These are phyloP conservation scores for Alternaria alternata DNA, from an alignment of 2,329 filamentous ascomycete genomes.

Conservation along the genomic window DNA sequence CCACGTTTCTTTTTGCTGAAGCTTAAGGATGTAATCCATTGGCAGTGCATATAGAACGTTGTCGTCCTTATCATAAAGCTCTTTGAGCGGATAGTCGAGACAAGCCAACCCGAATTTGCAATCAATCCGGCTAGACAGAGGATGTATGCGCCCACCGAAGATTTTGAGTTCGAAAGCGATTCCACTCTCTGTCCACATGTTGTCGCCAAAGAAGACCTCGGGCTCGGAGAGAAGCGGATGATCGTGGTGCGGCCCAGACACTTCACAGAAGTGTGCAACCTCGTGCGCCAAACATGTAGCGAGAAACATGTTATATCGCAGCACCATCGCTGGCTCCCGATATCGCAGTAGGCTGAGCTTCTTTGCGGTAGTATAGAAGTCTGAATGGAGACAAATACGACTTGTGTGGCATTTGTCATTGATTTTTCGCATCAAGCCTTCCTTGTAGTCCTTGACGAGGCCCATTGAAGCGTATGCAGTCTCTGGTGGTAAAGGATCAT, in stretches of 20 bases:
- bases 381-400: slow-evolving; percentile 51
- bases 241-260: slow-evolving; percentile 49
- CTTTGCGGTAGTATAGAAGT: slow-evolving; percentile 53
- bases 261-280: slow-evolving; percentile 52
- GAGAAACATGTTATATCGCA: slow-evolving; percentile 52
- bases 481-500: slow-evolving; percentile 46
- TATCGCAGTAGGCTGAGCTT: slow-evolving; percentile 48
- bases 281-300: slow-evolving; percentile 51
- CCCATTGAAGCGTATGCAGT: slow-evolving; percentile 51
- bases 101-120: slow-evolving; percentile 50
- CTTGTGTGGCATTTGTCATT: slow-evolving; percentile 48
- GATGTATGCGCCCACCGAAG: slow-evolving; percentile 51
- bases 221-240: slow-evolving; percentile 46
- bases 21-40: slow-evolving; percentile 50
- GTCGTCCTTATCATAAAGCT: slow-evolving; percentile 49
- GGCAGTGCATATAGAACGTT: slow-evolving; percentile 49
- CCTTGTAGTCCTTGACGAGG: slow-evolving; percentile 49
- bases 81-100: slow-evolving; percentile 46
- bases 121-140: slow-evolving; percentile 50
- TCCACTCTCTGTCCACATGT: slow-evolving; percentile 52
- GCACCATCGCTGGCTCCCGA: slow-evolving; percentile 51
- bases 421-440: slow-evolving; percentile 46
- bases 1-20: slow-evolving; percentile 52
- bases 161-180: slow-evolving; percentile 51
- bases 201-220: slow-evolving; percentile 51